These are phyloP conservation scores for Erysimum cheiranthoides DNA, from an alignment of 345 rosid species.

Conservation along the genomic window DNA sequence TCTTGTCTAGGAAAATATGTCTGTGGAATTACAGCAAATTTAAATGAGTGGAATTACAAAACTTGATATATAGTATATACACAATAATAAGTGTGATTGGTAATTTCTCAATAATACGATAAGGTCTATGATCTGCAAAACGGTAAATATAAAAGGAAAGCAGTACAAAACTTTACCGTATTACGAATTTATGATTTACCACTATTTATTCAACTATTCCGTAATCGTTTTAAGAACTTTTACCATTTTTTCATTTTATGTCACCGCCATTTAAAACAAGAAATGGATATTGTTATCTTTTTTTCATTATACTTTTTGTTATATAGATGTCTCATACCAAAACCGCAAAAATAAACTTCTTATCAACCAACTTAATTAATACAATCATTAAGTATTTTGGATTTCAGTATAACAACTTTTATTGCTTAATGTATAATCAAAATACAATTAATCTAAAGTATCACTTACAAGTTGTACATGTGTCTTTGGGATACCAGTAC, in stretches of 20 bases:
- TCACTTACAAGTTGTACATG: slow-evolving; percentile 27
- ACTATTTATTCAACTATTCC: too few species aligned
- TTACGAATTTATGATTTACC: too few species aligned
- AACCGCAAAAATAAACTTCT: not conserved
- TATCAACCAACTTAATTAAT: not conserved
- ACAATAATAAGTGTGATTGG: not conserved
- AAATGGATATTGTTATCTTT: not conserved
- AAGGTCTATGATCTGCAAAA: too few species aligned
- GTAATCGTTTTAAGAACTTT: too few species aligned
- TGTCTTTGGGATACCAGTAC: not conserved
- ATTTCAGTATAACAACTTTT: slow-evolving; percentile 25
- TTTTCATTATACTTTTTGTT: not conserved
- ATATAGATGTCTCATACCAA: not conserved
- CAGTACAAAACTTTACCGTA: too few species aligned
- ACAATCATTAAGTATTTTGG: not conserved
- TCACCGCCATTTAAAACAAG: too few species aligned
- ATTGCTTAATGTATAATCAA: slow-evolving; percentile 29
- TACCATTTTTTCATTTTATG: too few species aligned
- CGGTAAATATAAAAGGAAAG: too few species aligned
- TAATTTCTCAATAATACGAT: too few species aligned
- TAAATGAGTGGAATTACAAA: not conserved
- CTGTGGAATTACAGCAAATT: slow-evolving; percentile 16
- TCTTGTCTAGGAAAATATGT: not conserved
- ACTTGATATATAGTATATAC: not conserved
- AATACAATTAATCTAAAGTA: slow-evolving; percentile 24